Conservation (phyloP, 805 yeast species). For the Kuraishia piskuri region DNA sequence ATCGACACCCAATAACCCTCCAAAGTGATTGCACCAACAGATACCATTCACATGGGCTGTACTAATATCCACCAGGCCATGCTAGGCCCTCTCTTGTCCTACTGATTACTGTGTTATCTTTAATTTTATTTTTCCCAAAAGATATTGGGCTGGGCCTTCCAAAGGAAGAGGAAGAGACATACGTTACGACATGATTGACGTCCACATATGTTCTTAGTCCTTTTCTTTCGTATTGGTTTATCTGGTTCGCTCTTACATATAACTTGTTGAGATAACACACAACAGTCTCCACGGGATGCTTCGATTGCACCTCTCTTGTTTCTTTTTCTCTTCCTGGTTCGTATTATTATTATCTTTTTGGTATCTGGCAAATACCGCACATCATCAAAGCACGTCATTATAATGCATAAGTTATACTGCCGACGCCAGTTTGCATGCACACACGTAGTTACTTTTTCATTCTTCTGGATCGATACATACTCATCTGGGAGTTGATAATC, state of each 20-base stretch:
- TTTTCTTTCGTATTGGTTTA: too few species aligned
- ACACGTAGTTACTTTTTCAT: too few species aligned
- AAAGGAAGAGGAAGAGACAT: background rate
- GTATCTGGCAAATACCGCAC: background rate
- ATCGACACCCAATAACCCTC: constrained; percentile 5
- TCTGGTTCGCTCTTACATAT: background rate
- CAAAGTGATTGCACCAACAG: too few species aligned
- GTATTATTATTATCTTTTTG: background rate
- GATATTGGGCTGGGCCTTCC: too few species aligned
- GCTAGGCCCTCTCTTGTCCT: too few species aligned
- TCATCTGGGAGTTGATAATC: too few species aligned
- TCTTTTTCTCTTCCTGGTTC: background rate
- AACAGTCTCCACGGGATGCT: background rate
- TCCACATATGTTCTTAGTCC: background rate
- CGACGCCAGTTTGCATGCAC: background rate
- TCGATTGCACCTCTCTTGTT: background rate
- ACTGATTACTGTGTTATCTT: background rate
- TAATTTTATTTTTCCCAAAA: too few species aligned
- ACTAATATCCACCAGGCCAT: too few species aligned
- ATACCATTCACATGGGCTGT: too few species aligned
- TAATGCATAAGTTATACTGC: background rate
- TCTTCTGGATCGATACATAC: too few species aligned
- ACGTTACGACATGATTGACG: background rate
- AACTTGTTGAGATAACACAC: background rate
- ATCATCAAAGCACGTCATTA: background rate